A percentile compares a stretch with the other conserved stretches of the same genome.
Conservation (phyloP, 495 filamentous ascomycete genomes). For the Halenospora varia region DNA sequence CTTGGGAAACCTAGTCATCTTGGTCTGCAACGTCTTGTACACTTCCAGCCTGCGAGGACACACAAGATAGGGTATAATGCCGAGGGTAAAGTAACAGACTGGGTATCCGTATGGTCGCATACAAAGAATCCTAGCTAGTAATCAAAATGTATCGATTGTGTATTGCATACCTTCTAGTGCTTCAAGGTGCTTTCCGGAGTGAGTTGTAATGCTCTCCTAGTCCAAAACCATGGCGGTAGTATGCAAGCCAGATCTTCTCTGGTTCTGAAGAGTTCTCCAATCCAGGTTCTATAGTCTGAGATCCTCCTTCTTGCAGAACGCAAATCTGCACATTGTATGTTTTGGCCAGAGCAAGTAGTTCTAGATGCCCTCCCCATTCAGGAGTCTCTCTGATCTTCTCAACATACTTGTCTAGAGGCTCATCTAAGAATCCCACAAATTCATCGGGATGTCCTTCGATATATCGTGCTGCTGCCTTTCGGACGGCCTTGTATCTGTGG, state of each 20-base stretch:
- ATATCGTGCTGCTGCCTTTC: slow-evolving; percentile 53
- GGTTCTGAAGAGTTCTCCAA: slow-evolving; percentile 25
- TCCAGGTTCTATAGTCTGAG: slow-evolving; percentile 65
- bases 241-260: slow-evolving; percentile 80
- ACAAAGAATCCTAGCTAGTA: slow-evolving; percentile 5
- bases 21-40: slow-evolving; percentile 55
- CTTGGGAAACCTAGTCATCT: slow-evolving; percentile 34
- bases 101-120: slow-evolving; percentile 49
- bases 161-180: background rate
- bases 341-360: slow-evolving; percentile 79
- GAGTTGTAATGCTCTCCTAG: slow-evolving; percentile 98
- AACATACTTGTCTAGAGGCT: slow-evolving; percentile 70
- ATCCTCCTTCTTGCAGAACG: slow-evolving; percentile 78
- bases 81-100: slow-evolving; percentile 55
- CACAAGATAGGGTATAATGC: slow-evolving; percentile 48
- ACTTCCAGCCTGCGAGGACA: slow-evolving; percentile 65
- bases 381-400: slow-evolving; percentile 79
- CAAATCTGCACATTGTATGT: slow-evolving; percentile 79
- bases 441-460: slow-evolving; percentile 48
- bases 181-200: slow-evolving; percentile 44
- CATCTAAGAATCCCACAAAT: slow-evolving; percentile 74
- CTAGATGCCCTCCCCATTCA: slow-evolving; percentile 94
- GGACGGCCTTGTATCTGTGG: slow-evolving; percentile 47
- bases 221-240: slow-evolving; percentile 89
- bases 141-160: background rate